These are phyloP conservation scores for Schoenoplectus triqueter DNA, from an alignment of 202 grass and related monocot genomes.

Conservation along the genomic window DNA sequence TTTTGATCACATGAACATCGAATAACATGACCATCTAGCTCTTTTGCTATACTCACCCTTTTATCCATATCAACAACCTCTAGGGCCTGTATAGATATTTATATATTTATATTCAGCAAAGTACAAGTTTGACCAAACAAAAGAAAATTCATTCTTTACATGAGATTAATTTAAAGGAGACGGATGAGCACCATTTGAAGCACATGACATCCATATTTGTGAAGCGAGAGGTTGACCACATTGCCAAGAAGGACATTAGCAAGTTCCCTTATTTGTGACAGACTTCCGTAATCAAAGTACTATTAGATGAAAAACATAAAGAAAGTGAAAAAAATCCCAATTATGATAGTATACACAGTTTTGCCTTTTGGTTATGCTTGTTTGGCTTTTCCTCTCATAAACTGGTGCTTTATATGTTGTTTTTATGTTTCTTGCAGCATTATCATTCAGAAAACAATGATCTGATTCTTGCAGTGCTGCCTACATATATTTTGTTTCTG, in stretches of 20 bases:
- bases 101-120: slow-evolving; percentile 29
- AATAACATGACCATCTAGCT: slow-evolving; percentile 46
- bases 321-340: background rate
- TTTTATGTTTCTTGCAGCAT: too few relatives aligned
- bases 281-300: slow-evolving; percentile 63
- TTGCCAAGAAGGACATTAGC: slow-evolving; percentile 44
- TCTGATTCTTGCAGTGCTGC: background rate
- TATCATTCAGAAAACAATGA: too few relatives aligned
- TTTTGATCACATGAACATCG: slow-evolving; percentile 53
- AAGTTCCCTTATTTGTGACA: slow-evolving; percentile 46
- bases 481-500: slow-evolving; percentile 5
- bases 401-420: too few relatives aligned
- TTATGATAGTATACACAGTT: background rate
- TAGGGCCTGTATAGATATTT: slow-evolving; percentile 43
- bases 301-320: slow-evolving; percentile 18
- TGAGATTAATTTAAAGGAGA: slow-evolving; percentile 2
- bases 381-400: too few relatives aligned
- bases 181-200: slow-evolving; percentile 54
- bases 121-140: background rate
- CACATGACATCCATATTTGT: slow-evolving; percentile 55
- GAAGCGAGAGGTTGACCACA: slow-evolving; percentile 52
- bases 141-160: background rate
- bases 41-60: slow-evolving; percentile 54
- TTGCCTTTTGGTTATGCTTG: background rate
- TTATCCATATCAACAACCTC: slow-evolving; percentile 47